Evolutionary conservation across 129 eudicot genomes (phyloP).

Genomic region (Flaveria robusta): DNA sequence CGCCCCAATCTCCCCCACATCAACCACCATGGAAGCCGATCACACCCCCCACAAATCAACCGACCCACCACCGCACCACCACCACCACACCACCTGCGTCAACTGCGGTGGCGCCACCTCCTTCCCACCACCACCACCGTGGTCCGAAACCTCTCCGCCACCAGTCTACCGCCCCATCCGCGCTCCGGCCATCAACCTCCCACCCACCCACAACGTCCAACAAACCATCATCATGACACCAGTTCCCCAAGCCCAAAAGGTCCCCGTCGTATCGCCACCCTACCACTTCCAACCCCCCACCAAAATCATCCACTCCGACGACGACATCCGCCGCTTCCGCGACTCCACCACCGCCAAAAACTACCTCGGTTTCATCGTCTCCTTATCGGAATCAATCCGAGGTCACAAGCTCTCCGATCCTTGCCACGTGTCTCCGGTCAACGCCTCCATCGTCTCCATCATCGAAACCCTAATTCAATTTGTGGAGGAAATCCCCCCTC

Average conservation of each 20-base stretch:
- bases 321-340: constrained; percentile 60
- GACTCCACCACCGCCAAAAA: constrained; percentile 50
- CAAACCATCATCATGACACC: constrained; percentile 82
- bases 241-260: constrained; percentile 65
- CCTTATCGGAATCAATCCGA: constrained; percentile 64
- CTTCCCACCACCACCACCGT: constrained; percentile 60
- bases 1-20: not conserved
- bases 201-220: constrained; percentile 50
- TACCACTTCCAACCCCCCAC: constrained; percentile 62
- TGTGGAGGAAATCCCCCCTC: constrained; percentile 74
- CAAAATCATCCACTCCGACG: constrained; percentile 64
- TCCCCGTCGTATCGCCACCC: constrained; percentile 52
- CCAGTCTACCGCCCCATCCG: constrained; percentile 80
- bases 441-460: constrained; percentile 37
- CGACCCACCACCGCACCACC: constrained; percentile 29
- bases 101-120: constrained; percentile 89
- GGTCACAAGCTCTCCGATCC: constrained; percentile 75
- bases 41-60: constrained; percentile 20
- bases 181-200: constrained; percentile 73
- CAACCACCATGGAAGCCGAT: constrained; percentile 33
- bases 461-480: constrained; percentile 52
- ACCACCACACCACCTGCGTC: constrained; percentile 52
- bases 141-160: constrained; percentile 47
- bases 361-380: constrained; percentile 78
- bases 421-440: constrained; percentile 54